Percentiles rank a stretch among this genome's conserved stretches.
Evolutionary conservation across 2,329 filamentous ascomycete genomes (phyloP).

Genomic region (Fulvia fulva): DNA sequence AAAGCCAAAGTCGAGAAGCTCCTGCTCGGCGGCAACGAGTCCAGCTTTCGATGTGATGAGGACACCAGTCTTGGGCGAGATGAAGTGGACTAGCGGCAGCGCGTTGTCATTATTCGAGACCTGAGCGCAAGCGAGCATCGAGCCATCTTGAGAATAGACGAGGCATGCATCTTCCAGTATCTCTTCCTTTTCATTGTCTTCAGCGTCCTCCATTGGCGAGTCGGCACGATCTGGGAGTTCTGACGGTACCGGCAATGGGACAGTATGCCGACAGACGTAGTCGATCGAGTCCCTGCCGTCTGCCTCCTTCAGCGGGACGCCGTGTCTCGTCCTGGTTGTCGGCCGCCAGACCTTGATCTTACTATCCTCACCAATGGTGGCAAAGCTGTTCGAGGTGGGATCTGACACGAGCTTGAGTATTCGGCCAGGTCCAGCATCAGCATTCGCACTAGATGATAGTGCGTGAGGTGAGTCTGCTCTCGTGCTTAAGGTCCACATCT

Average conservation of each 20-base stretch:
- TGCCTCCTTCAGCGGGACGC: constrained; percentile 59
- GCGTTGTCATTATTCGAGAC: constrained; percentile 39
- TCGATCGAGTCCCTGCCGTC: constrained; percentile 60
- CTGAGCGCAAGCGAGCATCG: constrained; percentile 64
- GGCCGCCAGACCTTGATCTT: constrained; percentile 78
- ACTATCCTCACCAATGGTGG: constrained; percentile 79
- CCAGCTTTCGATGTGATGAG: constrained; percentile 62
- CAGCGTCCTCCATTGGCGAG: constrained; percentile 32
- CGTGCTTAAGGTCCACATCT: constrained; percentile 68
- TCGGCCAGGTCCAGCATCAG: constrained; percentile 40
- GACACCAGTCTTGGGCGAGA: constrained; percentile 67
- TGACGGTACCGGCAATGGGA: constrained; percentile 37
- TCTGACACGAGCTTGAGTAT: constrained; percentile 72
- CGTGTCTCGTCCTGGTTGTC: constrained; percentile 64
- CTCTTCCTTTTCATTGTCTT: constrained; percentile 34
- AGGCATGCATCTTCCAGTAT: constrained; percentile 56
- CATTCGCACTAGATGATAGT: constrained; percentile 27
- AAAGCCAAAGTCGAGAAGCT: constrained; percentile 61
- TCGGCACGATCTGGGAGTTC: constrained; percentile 31
- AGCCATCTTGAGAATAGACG: constrained; percentile 79
- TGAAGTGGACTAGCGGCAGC: constrained; percentile 64
- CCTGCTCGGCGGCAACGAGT: constrained; percentile 41
- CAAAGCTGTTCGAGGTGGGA: constrained; percentile 67
- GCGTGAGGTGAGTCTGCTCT: constrained; percentile 79
- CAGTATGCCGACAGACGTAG: constrained; percentile 66